Evolutionary conservation across 345 rosid genomes (phyloP).

Genomic region (Hypericum perforatum): DNA sequence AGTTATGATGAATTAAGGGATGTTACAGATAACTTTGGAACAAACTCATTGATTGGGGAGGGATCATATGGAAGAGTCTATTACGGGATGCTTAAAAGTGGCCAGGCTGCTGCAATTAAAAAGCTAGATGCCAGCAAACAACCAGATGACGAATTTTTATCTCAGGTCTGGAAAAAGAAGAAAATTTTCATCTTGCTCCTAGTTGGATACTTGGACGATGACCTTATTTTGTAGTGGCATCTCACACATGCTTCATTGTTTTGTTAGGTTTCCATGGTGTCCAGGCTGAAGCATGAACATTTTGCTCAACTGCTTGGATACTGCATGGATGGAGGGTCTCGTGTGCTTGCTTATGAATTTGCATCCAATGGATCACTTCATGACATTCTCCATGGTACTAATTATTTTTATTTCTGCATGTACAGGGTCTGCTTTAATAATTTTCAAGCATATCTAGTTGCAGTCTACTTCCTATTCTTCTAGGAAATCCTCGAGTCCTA

Average conservation of each 20-base stretch:
- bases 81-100: slow-evolving; percentile 1
- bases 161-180: slow-evolving; percentile 4
- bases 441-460: too few species aligned
- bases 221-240: not conserved
- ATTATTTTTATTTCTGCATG: not conserved
- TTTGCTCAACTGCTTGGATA: slow-evolving; percentile 11
- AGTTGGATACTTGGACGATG: not conserved
- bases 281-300: slow-evolving; percentile 11
- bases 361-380: slow-evolving; percentile 12
- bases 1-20: slow-evolving; percentile 9
- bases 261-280: slow-evolving; percentile 11
- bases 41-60: slow-evolving; percentile 11
- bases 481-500: too few species aligned
- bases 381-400: slow-evolving; percentile 10
- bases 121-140: slow-evolving; percentile 8
- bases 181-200: not conserved
- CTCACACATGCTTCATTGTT: not conserved
- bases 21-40: slow-evolving; percentile 3
- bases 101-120: slow-evolving; percentile 11
- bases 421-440: not conserved
- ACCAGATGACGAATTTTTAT: slow-evolving; percentile 9
- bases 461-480: too few species aligned
- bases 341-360: slow-evolving; percentile 12
- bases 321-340: slow-evolving; percentile 7
- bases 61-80: slow-evolving; percentile 13